phyloP scores from a whole-genome alignment of 2,329 filamentous ascomycete species.

The Fusarium continuum region DNA sequence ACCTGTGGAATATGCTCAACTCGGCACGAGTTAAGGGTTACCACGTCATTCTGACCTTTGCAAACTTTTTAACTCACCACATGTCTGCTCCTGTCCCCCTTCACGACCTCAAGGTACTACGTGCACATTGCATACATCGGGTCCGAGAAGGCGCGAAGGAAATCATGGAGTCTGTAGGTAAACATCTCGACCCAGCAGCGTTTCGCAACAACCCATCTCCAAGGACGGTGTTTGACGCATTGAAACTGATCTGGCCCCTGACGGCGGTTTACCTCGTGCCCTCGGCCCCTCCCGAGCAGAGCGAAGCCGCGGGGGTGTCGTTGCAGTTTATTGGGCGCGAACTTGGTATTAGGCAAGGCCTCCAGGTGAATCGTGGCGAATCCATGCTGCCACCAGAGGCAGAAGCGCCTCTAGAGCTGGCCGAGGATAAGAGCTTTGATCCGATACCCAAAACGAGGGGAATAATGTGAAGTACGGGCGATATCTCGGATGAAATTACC shows the following conservation, averaged over 20 bases:
- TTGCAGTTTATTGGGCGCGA: conserved; percentile 49
- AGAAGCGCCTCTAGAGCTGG: conserved; percentile 35
- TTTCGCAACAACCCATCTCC: conserved; percentile 44
- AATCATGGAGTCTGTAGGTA: conserved; percentile 44
- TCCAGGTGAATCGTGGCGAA: conserved; percentile 37
- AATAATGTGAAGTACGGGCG: conserved; percentile 15
- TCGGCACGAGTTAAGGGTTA: conserved; percentile 50
- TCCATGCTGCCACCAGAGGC: conserved; percentile 43
- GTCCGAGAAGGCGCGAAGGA: conserved; percentile 43
- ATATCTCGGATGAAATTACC: not conserved
- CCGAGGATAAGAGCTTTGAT: conserved; percentile 27
- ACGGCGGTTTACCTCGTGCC: conserved; percentile 45
- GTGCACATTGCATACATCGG: conserved; percentile 40
- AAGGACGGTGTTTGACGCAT: conserved; percentile 48
- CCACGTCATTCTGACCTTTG: conserved; percentile 45
- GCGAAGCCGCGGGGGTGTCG: conserved; percentile 39
- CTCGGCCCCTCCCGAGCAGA: conserved; percentile 44
- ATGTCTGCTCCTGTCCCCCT: conserved; percentile 35
- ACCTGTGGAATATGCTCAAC: conserved; percentile 48
- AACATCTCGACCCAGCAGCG: conserved; percentile 39
- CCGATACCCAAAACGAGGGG: conserved; percentile 22
- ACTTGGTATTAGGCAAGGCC: conserved; percentile 50
- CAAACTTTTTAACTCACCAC: conserved; percentile 51
- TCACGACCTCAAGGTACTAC: conserved; percentile 42
- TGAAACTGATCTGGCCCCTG: conserved; percentile 53